phyloP scores from a whole-genome alignment of 2,329 filamentous ascomycete species.

The Diaporthe helianthi region DNA sequence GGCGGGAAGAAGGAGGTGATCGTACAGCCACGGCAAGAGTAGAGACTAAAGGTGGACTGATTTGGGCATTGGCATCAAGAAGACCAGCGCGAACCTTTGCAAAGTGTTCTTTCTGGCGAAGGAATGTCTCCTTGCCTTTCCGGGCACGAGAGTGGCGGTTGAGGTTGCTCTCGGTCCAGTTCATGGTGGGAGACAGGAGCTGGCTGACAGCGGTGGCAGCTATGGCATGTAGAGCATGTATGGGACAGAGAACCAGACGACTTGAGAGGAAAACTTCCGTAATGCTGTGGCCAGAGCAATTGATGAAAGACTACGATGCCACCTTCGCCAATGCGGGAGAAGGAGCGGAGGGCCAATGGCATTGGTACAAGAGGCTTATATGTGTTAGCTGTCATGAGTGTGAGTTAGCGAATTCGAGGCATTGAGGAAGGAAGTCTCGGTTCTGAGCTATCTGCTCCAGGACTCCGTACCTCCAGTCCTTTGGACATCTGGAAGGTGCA shows the following conservation, averaged over 20 bases:
- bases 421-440: not conserved
- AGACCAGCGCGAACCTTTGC: slow-evolving; percentile 49
- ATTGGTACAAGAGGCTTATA: too few relatives aligned
- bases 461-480: too few relatives aligned
- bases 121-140: slow-evolving; percentile 44
- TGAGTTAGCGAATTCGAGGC: not conserved
- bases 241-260: not conserved
- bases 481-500: not conserved
- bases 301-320: not conserved
- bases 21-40: slow-evolving; percentile 35
- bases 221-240: not conserved
- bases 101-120: slow-evolving; percentile 56
- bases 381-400: not conserved
- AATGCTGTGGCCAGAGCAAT: not conserved
- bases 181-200: slow-evolving; percentile 46
- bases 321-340: not conserved
- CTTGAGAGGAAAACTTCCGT: not conserved
- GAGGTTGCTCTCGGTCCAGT: slow-evolving; percentile 58
- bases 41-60: slow-evolving; percentile 44
- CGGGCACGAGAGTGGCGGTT: slow-evolving; percentile 49
- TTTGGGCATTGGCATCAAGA: slow-evolving; percentile 40
- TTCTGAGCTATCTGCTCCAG: not conserved
- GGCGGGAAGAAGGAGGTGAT: slow-evolving; percentile 36
- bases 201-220: not conserved
- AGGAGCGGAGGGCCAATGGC: not conserved